phyloP scores from a whole-genome alignment of 139 green algal genomes.

The Edaphochlamys debaryana region DNA sequence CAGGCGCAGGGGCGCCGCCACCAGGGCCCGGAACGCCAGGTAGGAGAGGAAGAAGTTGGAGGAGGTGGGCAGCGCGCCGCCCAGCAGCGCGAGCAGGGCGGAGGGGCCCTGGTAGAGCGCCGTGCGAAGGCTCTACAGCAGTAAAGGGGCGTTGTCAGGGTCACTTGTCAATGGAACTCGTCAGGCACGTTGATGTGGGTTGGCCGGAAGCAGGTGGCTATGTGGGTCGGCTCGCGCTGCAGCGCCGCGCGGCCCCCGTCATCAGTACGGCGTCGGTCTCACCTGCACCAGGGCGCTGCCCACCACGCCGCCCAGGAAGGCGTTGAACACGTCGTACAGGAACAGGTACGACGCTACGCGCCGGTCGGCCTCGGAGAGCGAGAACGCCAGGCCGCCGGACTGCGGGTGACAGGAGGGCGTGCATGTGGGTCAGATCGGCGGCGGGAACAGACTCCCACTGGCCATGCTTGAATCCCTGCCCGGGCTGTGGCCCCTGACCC shows the following conservation, averaged over 20 bases:
- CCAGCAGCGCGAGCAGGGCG: slow-evolving; percentile 70
- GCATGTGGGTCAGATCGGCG: too few relatives aligned
- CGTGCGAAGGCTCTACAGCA: neutral
- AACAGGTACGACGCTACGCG: slow-evolving; percentile 48
- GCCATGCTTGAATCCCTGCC: too few relatives aligned
- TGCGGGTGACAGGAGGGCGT: too few relatives aligned
- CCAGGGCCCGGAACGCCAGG: slow-evolving; percentile 24
- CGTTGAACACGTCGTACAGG: slow-evolving; percentile 71
- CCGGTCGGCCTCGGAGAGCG: slow-evolving; percentile 64
- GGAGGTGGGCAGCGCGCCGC: slow-evolving; percentile 72
- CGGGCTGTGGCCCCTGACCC: too few relatives aligned
- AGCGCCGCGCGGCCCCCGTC: too few relatives aligned
- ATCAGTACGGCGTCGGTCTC: too few relatives aligned
- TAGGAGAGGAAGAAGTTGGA: slow-evolving; percentile 93
- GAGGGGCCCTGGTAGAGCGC: slow-evolving; percentile 7
- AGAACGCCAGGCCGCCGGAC: slow-evolving; percentile 47
- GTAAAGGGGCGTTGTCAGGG: too few relatives aligned
- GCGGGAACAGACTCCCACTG: too few relatives aligned
- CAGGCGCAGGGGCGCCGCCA: slow-evolving; percentile 22
- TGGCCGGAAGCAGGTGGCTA: too few relatives aligned
- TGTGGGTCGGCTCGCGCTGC: too few relatives aligned
- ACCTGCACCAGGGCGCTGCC: slow-evolving; percentile 50
- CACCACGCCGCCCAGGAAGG: slow-evolving; percentile 72
- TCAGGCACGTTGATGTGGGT: too few relatives aligned
- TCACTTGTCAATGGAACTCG: too few relatives aligned